A percentile compares a stretch with the other conserved stretches of the same genome.
Evolutionary conservation across 345 rosid genomes (phyloP).

Genomic region (Hypericum perforatum): DNA sequence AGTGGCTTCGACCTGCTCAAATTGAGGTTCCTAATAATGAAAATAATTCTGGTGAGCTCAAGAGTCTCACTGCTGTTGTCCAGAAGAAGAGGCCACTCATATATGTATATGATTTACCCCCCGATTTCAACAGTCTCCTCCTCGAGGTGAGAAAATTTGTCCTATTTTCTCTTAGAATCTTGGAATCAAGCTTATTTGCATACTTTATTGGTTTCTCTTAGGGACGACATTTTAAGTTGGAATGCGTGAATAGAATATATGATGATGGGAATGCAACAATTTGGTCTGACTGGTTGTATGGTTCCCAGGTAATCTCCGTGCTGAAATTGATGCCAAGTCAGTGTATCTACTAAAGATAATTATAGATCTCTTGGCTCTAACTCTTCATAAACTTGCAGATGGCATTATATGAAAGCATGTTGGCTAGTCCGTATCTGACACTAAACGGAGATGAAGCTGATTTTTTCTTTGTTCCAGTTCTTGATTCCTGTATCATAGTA

Average conservation of each 20-base stretch:
- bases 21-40: slow-evolving; percentile 46
- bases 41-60: slow-evolving; percentile 27
- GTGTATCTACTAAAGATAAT: background rate
- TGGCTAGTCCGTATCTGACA: slow-evolving; percentile 74
- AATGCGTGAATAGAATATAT: slow-evolving; percentile 85
- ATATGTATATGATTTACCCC: slow-evolving; percentile 89
- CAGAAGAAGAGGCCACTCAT: slow-evolving; percentile 84
- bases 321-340: slow-evolving; percentile 6
- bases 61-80: slow-evolving; percentile 49
- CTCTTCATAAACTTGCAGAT: slow-evolving; percentile 36
- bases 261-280: slow-evolving; percentile 63
- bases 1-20: slow-evolving; percentile 86
- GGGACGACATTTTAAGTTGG: slow-evolving; percentile 87
- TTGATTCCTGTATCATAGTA: slow-evolving; percentile 87
- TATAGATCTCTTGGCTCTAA: slow-evolving; percentile 2
- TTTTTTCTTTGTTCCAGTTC: slow-evolving; percentile 94
- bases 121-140: slow-evolving; percentile 83
- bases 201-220: slow-evolving; percentile 24
- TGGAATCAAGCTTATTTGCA: slow-evolving; percentile 9
- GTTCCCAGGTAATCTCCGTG: slow-evolving; percentile 63
- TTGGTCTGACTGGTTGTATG: slow-evolving; percentile 88
- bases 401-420: slow-evolving; percentile 84
- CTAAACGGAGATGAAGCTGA: slow-evolving; percentile 95
- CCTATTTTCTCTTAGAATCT: slow-evolving; percentile 8
- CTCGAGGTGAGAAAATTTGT: slow-evolving; percentile 58